These are phyloP conservation scores for Planoprotostelium fungivorum DNA, from an alignment of 78 protist genomes.

Conservation along the genomic window DNA sequence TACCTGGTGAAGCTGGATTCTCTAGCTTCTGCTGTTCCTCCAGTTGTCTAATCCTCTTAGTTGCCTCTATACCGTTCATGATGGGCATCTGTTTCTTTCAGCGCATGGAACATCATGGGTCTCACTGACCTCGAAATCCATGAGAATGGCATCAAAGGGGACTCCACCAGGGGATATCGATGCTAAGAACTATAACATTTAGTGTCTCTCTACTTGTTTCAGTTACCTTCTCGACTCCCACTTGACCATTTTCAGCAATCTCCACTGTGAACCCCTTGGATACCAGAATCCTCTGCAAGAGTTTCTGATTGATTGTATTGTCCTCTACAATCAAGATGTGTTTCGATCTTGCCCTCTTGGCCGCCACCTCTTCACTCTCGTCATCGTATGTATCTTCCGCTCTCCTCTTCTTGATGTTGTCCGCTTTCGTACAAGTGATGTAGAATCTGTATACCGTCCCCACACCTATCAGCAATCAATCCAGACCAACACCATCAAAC, in stretches of 20 bases:
- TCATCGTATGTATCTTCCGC: neutral
- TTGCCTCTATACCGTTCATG: neutral
- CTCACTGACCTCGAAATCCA: neutral
- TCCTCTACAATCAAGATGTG: neutral
- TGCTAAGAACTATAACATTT: neutral
- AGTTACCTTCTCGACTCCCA: neutral
- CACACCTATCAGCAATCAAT: too few species aligned
- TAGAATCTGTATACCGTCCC: neutral
- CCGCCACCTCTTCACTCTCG: neutral
- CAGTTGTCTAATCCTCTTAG: neutral
- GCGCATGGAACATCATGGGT: neutral
- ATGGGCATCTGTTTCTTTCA: neutral
- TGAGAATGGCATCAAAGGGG: neutral
- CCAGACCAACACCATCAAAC: too few species aligned
- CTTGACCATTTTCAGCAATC: neutral
- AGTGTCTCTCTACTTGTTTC: neutral
- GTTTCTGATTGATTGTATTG: neutral
- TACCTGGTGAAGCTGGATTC: too few species aligned
- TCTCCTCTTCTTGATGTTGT: neutral
- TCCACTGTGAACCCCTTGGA: neutral
- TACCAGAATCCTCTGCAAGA: neutral
- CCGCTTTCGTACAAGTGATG: neutral
- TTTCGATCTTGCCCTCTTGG: neutral
- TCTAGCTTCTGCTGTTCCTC: neutral
- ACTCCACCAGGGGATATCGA: neutral